Percentiles rank a stretch among this genome's conserved stretches.
phyloP scores from a whole-genome alignment of 2,329 filamentous ascomycete species.

The Colletotrichum simmondsii region DNA sequence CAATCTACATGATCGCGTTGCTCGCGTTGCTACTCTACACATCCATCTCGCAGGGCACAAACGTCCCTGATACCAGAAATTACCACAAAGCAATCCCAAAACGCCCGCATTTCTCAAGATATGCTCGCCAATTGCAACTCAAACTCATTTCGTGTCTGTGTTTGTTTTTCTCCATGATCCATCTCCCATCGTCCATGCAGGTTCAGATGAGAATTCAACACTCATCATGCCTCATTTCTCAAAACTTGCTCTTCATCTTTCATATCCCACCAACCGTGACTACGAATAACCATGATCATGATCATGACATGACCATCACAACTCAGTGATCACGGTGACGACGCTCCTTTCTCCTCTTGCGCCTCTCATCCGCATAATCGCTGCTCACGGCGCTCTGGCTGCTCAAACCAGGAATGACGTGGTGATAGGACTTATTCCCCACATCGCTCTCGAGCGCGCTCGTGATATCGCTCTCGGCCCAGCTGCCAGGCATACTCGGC shows the following conservation, averaged over 20 bases:
- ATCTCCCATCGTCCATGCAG: not conserved
- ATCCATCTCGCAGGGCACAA: not conserved
- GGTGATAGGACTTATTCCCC: slow-evolving; percentile 68
- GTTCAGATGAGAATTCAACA: too few relatives aligned
- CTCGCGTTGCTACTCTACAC: slow-evolving; percentile 14
- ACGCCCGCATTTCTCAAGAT: slow-evolving; percentile 12
- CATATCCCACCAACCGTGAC: too few relatives aligned
- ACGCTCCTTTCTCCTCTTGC: slow-evolving; percentile 51
- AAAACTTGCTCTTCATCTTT: too few relatives aligned
- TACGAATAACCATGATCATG: not conserved
- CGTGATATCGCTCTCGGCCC: slow-evolving; percentile 51
- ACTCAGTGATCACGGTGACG: slow-evolving; percentile 37
- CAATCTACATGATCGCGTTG: slow-evolving; percentile 29
- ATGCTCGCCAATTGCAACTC: slow-evolving; percentile 12
- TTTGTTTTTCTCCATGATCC: not conserved
- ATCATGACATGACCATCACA: not conserved
- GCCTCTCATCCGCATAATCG: slow-evolving; percentile 56
- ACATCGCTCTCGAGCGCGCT: slow-evolving; percentile 54
- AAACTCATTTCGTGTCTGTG: not conserved
- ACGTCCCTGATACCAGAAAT: not conserved
- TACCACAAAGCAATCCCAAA: slow-evolving; percentile 1
- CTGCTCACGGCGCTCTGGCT: slow-evolving; percentile 44
- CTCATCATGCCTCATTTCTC: not conserved
- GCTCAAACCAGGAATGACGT: slow-evolving; percentile 63
- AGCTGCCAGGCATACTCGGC: slow-evolving; percentile 47